phyloP scores from a whole-genome alignment of 331 rosid species.

The Cydonia oblonga region DNA sequence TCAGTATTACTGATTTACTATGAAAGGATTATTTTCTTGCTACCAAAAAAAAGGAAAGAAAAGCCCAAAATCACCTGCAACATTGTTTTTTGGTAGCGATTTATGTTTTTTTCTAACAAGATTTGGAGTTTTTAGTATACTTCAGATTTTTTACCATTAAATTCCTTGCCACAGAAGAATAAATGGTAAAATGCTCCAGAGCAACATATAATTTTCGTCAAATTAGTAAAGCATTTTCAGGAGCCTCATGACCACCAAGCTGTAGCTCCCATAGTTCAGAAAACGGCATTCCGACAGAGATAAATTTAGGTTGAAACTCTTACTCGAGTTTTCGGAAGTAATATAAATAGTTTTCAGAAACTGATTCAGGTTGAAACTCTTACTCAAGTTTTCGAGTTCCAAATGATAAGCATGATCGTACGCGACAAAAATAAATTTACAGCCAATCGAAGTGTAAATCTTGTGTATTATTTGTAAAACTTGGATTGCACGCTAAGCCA shows the following conservation, averaged over 20 bases:
- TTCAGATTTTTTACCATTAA: background rate
- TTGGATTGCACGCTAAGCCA: background rate
- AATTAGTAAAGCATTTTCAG: background rate
- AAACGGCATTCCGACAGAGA: too few species aligned
- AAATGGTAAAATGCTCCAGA: too few species aligned
- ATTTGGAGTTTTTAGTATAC: background rate
- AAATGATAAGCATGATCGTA: background rate
- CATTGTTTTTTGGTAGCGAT: too few species aligned
- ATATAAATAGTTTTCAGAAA: background rate
- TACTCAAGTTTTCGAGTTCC: background rate
- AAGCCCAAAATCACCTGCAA: background rate
- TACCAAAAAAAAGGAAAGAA: too few species aligned
- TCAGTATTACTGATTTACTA: too few species aligned
- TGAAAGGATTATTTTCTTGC: background rate
- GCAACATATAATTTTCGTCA: background rate
- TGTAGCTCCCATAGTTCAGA: background rate
- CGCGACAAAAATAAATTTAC: background rate
- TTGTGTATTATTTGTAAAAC: background rate
- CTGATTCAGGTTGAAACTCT: background rate
- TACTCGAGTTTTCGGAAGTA: too few species aligned
- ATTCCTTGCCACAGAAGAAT: too few species aligned
- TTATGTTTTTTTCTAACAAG: background rate
- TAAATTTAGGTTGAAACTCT: too few species aligned
- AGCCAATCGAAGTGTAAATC: background rate
- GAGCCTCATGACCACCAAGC: background rate